phyloP scores from a whole-genome alignment of 2,329 filamentous ascomycete species.

The Sarocladiaceae sp. region DNA sequence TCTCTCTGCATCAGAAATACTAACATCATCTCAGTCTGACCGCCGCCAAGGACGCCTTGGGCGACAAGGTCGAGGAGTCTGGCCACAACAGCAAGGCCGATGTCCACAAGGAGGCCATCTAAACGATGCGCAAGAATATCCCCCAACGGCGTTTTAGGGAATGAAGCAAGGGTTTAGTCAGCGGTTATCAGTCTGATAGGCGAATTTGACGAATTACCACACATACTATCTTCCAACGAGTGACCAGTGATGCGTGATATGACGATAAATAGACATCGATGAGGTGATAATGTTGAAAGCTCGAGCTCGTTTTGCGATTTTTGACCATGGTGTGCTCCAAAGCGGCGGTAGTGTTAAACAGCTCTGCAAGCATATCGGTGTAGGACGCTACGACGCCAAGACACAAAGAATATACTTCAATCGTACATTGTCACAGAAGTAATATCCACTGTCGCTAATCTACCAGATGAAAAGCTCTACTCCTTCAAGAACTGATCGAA shows the following conservation, averaged over 20 bases:
- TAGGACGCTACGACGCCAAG: too few species aligned
- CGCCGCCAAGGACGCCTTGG: slow-evolving; percentile 45
- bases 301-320: too few species aligned
- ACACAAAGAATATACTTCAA: too few species aligned
- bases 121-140: slow-evolving; percentile 11
- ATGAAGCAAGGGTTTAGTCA: neutral
- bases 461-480: slow-evolving; percentile 4
- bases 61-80: slow-evolving; percentile 42
- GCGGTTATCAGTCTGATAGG: neutral
- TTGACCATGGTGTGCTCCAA: too few species aligned
- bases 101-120: slow-evolving; percentile 34
- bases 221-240: neutral
- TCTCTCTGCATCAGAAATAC: slow-evolving; percentile 2
- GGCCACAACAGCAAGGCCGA: slow-evolving; percentile 37
- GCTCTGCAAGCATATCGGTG: too few species aligned
- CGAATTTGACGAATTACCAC: slow-evolving; percentile 3
- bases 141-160: slow-evolving; percentile 10
- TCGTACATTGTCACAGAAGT: too few species aligned
- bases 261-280: neutral
- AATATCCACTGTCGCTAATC: too few species aligned
- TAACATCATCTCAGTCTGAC: slow-evolving; percentile 29
- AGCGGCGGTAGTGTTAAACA: too few species aligned
- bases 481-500: slow-evolving; percentile 46
- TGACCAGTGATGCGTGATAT: neutral
- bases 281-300: neutral